These are phyloP conservation scores for Microthyrium microscopicum DNA, from an alignment of 2,329 filamentous ascomycete genomes.

Conservation along the genomic window DNA sequence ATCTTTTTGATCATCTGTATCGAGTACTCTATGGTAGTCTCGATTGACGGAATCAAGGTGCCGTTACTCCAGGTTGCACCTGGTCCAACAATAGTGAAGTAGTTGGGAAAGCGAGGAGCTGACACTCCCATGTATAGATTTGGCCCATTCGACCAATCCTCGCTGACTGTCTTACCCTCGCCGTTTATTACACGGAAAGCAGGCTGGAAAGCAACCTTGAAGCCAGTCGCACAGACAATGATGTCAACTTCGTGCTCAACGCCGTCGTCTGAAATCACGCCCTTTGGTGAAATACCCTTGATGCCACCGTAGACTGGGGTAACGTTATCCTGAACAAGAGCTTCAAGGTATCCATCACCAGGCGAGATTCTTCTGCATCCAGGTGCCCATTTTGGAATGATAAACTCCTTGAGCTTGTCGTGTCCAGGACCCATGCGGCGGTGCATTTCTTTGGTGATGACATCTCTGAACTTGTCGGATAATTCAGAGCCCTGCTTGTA, in stretches of 20 bases:
- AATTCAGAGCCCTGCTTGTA: constrained; percentile 25
- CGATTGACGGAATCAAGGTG: constrained; percentile 27
- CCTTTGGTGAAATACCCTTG: constrained; percentile 19
- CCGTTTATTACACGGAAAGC: constrained; percentile 24
- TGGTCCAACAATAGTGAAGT: constrained; percentile 23
- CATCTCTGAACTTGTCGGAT: constrained; percentile 22
- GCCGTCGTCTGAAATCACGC: constrained; percentile 25
- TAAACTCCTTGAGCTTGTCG: constrained; percentile 24
- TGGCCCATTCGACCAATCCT: constrained; percentile 6
- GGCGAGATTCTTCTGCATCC: constrained; percentile 34
- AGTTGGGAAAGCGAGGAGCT: constrained; percentile 49
- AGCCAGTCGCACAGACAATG: constrained; percentile 29
- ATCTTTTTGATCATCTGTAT: constrained; percentile 32
- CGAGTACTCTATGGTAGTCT: constrained; percentile 32
- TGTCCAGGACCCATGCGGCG: constrained; percentile 25
- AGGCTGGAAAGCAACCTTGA: constrained; percentile 27
- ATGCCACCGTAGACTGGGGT: constrained; percentile 20
- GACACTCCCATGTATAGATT: constrained; percentile 42
- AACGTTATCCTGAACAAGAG: constrained; percentile 25
- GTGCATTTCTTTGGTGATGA: constrained; percentile 28
- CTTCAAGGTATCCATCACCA: constrained; percentile 35
- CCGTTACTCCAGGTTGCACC: constrained; percentile 29
- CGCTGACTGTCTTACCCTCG: constrained; percentile 3
- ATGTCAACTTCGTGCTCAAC: constrained; percentile 23
- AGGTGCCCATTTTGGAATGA: constrained; percentile 26